Percentiles rank a stretch among this genome's conserved stretches.
These are phyloP conservation scores for Fusarium mangiferae DNA, from an alignment of 2,329 filamentous ascomycete genomes.

Conservation along the genomic window DNA sequence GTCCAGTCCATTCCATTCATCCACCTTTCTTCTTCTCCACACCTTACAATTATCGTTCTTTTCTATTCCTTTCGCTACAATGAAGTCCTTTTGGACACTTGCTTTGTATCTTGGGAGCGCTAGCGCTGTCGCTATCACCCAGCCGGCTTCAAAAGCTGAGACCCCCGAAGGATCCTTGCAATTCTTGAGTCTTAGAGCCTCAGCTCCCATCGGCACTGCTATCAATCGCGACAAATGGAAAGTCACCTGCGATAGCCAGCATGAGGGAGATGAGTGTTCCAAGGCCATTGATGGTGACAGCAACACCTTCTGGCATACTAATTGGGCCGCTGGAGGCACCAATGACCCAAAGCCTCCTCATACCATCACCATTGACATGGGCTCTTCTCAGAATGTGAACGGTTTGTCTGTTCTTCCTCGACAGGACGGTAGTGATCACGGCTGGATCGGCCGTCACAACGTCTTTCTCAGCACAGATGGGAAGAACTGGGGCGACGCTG, in stretches of 20 bases:
- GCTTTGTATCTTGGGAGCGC: background rate
- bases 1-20: background rate
- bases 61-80: background rate
- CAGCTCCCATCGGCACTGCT: background rate
- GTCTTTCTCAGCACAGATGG: constrained; percentile 24
- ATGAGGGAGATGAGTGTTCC: constrained; percentile 12
- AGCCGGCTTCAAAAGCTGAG: background rate
- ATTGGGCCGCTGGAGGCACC: background rate
- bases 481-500: constrained; percentile 13
- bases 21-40: background rate
- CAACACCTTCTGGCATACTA: constrained; percentile 26
- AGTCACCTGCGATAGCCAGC: constrained; percentile 23
- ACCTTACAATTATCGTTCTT: background rate
- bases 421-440: background rate
- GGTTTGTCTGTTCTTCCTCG: constrained; percentile 25
- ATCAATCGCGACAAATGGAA: constrained; percentile 22
- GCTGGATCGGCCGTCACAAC: constrained; percentile 15
- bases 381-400: constrained; percentile 13
- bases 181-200: background rate
- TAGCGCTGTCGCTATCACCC: background rate
- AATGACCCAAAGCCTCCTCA: constrained; percentile 17
- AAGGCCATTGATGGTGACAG: constrained; percentile 25
- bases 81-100: background rate
- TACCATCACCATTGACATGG: constrained; percentile 22
- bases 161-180: background rate